These are phyloP conservation scores for Chlamydomonas incerta DNA, from an alignment of 139 green algal genomes.

Conservation along the genomic window DNA sequence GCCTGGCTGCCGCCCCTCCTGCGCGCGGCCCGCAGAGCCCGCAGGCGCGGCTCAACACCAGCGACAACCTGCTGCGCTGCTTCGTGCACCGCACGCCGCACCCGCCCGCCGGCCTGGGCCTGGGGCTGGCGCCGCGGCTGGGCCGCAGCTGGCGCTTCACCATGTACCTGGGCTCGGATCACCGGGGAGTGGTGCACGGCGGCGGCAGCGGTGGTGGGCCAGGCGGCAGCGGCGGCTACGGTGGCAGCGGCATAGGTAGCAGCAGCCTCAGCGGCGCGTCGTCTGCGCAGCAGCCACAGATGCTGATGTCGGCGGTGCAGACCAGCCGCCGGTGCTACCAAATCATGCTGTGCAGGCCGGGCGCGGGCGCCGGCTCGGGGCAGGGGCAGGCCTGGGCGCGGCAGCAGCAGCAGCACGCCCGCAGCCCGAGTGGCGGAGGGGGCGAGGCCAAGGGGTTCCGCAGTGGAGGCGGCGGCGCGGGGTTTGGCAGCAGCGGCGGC, in stretches of 20 bases:
- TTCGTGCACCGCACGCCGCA: constrained; percentile 10
- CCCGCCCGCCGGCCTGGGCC: not conserved
- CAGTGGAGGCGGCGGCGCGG: too few relatives aligned
- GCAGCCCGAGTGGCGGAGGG: too few relatives aligned
- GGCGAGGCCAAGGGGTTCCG: too few relatives aligned
- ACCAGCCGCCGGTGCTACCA: constrained; percentile 21
- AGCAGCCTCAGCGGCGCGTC: too few relatives aligned
- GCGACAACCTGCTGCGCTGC: constrained; percentile 27
- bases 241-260: not conserved
- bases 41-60: not conserved
- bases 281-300: not conserved
- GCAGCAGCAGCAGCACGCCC: too few relatives aligned
- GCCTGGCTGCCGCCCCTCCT: too few relatives aligned
- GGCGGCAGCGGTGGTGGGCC: not conserved
- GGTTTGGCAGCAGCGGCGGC: not conserved
- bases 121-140: constrained; percentile 4
- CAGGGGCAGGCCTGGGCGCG: not conserved
- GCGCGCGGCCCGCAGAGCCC: constrained; percentile 29
- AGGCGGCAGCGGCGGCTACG: not conserved
- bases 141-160: constrained; percentile 19
- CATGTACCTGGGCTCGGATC: constrained; percentile 11
- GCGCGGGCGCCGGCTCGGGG: not conserved
- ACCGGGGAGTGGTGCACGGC: not conserved
- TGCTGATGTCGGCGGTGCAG: constrained; percentile 26
- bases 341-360: not conserved